phyloP scores from a whole-genome alignment of 352 stramenopile genomes.

The Globisporangium paroecandrum region DNA sequence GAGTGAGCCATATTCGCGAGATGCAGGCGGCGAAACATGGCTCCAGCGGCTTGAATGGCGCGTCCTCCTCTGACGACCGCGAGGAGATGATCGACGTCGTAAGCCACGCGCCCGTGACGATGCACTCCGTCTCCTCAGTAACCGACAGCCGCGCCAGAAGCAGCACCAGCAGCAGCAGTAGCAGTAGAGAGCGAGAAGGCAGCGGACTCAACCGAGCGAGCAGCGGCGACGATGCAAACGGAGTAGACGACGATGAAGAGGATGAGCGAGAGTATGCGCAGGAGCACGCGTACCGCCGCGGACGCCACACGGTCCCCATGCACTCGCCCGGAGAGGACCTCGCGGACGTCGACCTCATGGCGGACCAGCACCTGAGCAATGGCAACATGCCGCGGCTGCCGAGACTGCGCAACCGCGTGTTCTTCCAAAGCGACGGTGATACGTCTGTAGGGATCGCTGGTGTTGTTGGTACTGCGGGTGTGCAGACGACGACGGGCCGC shows the following conservation, averaged over 20 bases:
- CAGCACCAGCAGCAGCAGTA: background rate
- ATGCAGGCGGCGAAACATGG: conserved; percentile 1
- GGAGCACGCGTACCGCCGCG: conserved; percentile 52
- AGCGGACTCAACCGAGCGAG: background rate
- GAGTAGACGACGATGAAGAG: conserved; percentile 18
- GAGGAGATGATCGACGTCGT: conserved; percentile 46
- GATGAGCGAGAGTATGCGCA: conserved; percentile 22
- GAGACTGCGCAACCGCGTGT: conserved; percentile 36
- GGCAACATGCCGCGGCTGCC: conserved; percentile 30
- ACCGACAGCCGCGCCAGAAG: background rate
- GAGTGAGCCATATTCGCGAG: background rate
- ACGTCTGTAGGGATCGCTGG: conserved; percentile 18
- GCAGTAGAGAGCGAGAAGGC: background rate
- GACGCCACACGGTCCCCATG: conserved; percentile 61
- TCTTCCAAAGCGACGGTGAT: conserved; percentile 48
- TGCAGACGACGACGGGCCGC: conserved; percentile 18
- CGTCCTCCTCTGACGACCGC: conserved; percentile 18
- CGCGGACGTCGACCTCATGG: conserved; percentile 28
- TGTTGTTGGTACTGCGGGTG: background rate
- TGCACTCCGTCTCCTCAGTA: conserved; percentile 2
- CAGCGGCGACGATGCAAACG: conserved; percentile 12
- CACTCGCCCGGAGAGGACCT: conserved; percentile 56
- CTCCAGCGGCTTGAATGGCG: background rate
- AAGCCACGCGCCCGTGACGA: conserved; percentile 22
- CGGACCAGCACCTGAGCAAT: conserved; percentile 9